Percentiles rank a stretch among this genome's conserved stretches.
Evolutionary conservation across 768 basidiomycete species (phyloP).

Genomic region (Bullera alba): DNA sequence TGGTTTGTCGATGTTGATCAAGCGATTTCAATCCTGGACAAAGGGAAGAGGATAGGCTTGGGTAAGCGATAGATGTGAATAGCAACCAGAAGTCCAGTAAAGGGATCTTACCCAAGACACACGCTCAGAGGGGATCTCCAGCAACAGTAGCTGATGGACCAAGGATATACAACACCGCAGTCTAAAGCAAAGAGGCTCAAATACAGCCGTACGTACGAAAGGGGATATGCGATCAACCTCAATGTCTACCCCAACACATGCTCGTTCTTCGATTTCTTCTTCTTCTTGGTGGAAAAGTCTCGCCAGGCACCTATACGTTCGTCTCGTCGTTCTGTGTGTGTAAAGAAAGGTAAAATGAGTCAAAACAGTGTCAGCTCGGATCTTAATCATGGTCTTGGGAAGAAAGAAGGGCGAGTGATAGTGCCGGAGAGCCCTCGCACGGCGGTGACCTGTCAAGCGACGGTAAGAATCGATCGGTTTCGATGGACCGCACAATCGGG

Average conservation of each 20-base stretch:
- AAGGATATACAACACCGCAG: not conserved
- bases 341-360: not conserved
- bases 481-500: not conserved
- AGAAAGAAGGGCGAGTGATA: not conserved
- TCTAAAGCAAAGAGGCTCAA: too few species aligned
- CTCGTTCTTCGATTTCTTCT: slow-evolving; percentile 42
- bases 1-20: slow-evolving; percentile 36
- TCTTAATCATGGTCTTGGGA: not conserved
- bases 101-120: too few species aligned
- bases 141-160: not conserved
- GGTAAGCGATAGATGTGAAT: slow-evolving; percentile 5
- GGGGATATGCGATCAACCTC: too few species aligned
- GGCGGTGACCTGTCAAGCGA: not conserved
- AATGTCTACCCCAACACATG: slow-evolving; percentile 38
- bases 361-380: slow-evolving; percentile 12
- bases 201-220: too few species aligned
- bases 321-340: slow-evolving; percentile 33
- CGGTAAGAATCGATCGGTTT: not conserved
- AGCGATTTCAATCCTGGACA: slow-evolving; percentile 13
- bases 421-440: not conserved
- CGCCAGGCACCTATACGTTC: slow-evolving; percentile 42
- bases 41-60: slow-evolving; percentile 15
- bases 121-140: too few species aligned
- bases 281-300: slow-evolving; percentile 28
- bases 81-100: not conserved